Percentiles rank a stretch among this genome's conserved stretches.
Conservation (phyloP, 2,329 filamentous ascomycete genomes). For the Alternaria arborescens region DNA sequence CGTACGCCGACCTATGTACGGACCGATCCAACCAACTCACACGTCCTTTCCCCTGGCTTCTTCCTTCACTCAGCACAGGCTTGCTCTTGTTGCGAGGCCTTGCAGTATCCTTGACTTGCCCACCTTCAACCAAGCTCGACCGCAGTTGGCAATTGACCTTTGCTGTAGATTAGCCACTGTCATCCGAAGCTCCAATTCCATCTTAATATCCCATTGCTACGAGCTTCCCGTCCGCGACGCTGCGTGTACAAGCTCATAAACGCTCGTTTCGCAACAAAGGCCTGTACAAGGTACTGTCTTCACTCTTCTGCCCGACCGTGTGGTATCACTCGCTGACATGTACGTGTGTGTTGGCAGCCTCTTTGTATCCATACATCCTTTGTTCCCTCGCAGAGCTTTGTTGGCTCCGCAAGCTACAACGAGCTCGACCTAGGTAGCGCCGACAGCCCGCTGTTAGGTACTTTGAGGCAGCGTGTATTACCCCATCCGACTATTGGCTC, state of each 20-base stretch:
- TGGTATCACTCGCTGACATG: conserved; percentile 34
- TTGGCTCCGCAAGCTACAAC: conserved; percentile 22
- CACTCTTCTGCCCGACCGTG: conserved; percentile 4
- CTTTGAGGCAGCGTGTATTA: background rate
- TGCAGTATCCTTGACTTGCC: conserved; percentile 19
- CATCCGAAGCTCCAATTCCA: conserved; percentile 11
- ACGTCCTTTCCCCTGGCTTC: conserved; percentile 19
- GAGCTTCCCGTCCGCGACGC: conserved; percentile 16
- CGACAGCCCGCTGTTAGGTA: conserved; percentile 7
- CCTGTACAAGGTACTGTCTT: conserved; percentile 28
- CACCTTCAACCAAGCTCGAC: conserved; percentile 12
- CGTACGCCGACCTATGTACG: conserved; percentile 21
- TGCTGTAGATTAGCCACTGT: conserved; percentile 4
- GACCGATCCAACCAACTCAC: conserved; percentile 22
- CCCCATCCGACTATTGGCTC: conserved; percentile 5
- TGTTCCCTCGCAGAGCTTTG: conserved; percentile 31
- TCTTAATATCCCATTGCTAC: conserved; percentile 18
- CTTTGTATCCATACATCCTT: conserved; percentile 33
- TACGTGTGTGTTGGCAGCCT: conserved; percentile 31
- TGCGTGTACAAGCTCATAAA: conserved; percentile 15
- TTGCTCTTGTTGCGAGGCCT: conserved; percentile 17
- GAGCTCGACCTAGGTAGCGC: conserved; percentile 16
- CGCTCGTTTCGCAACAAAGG: conserved; percentile 11
- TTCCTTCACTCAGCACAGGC: conserved; percentile 16
- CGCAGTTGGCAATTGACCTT: conserved; percentile 25